Conservation (phyloP, 2,329 filamentous ascomycete genomes). For the Microcyclospora tardicrescens region DNA sequence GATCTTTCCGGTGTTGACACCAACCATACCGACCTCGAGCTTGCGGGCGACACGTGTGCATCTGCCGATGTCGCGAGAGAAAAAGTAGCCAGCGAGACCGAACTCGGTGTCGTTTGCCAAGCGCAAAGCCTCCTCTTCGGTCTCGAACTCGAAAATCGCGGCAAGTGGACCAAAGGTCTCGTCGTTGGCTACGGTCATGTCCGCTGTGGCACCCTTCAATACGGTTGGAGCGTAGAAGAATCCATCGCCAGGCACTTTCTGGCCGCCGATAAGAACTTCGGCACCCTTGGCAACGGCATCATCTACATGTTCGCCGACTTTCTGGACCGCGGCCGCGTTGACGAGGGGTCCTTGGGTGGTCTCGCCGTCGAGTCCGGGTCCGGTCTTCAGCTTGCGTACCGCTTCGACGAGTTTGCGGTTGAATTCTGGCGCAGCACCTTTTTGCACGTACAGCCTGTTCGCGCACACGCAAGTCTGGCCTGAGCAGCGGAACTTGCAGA, state of each 20-base stretch:
- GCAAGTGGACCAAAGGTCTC: slow-evolving; percentile 18
- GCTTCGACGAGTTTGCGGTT: slow-evolving; percentile 40
- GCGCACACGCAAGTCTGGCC: slow-evolving; percentile 22
- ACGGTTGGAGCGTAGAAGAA: slow-evolving; percentile 15
- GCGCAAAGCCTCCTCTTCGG: slow-evolving; percentile 13
- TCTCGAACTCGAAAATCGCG: slow-evolving; percentile 13
- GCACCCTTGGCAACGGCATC: slow-evolving; percentile 51
- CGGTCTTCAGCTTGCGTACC: slow-evolving; percentile 58
- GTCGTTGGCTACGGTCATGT: slow-evolving; percentile 13
- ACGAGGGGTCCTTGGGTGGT: slow-evolving; percentile 73
- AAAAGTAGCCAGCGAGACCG: slow-evolving; percentile 24
- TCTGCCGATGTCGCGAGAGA: slow-evolving; percentile 25
- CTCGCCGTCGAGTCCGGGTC: slow-evolving; percentile 53
- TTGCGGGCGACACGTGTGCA: slow-evolving; percentile 26
- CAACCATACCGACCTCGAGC: slow-evolving; percentile 28
- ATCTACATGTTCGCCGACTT: slow-evolving; percentile 64
- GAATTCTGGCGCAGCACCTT: slow-evolving; percentile 40
- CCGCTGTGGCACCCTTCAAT: slow-evolving; percentile 10
- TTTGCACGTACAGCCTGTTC: slow-evolving; percentile 42
- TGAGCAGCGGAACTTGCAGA: slow-evolving; percentile 17
- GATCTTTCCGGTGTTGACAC: slow-evolving; percentile 18
- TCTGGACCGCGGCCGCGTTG: slow-evolving; percentile 63
- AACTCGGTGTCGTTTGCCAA: slow-evolving; percentile 24
- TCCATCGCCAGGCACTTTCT: slow-evolving; percentile 3
- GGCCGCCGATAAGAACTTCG: slow-evolving; percentile 5